Conservation (phyloP, 2,329 filamentous ascomycete genomes). For the Xylariomycetidae sp. region DNA sequence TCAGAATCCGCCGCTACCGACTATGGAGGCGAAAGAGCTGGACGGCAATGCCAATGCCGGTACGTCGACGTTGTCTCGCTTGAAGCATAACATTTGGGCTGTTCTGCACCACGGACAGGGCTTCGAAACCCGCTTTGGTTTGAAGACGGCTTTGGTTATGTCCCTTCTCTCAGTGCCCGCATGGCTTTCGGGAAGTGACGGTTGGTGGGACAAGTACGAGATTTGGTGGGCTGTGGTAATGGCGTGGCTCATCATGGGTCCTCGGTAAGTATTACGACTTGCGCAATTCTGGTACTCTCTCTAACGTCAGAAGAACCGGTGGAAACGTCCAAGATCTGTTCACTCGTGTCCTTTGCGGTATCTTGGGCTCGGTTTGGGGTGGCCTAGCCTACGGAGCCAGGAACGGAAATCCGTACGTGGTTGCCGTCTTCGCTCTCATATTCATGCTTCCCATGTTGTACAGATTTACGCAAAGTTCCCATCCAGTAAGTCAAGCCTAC, state of each 20-base stretch:
- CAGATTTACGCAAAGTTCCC: slow-evolving; percentile 47
- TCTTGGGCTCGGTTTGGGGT: slow-evolving; percentile 50
- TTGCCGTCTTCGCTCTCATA: slow-evolving; percentile 47
- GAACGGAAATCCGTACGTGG: slow-evolving; percentile 47
- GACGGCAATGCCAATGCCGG: no score
- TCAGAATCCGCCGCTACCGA: slow-evolving; percentile 21
- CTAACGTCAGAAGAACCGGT: slow-evolving; percentile 35
- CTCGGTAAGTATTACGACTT: slow-evolving; percentile 27
- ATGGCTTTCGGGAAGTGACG: slow-evolving; percentile 37
- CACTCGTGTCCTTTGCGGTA: slow-evolving; percentile 41
- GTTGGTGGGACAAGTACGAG: slow-evolving; percentile 51
- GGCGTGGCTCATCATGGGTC: slow-evolving; percentile 51
- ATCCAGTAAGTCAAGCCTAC: slow-evolving; percentile 34
- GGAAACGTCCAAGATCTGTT: slow-evolving; percentile 53
- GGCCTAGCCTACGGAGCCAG: slow-evolving; percentile 45
- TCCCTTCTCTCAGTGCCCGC: slow-evolving; percentile 47
- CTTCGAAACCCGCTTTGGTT: slow-evolving; percentile 51
- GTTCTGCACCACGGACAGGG: slow-evolving; percentile 48
- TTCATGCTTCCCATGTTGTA: slow-evolving; percentile 58
- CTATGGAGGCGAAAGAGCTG: slow-evolving; percentile 33
- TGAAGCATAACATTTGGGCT: slow-evolving; percentile 43
- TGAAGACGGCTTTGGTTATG: slow-evolving; percentile 48
- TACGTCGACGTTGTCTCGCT: slow-evolving; percentile 28
- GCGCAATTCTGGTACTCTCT: neutral
- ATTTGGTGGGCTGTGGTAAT: slow-evolving; percentile 54